Conservation (phyloP, 441 rosid species). For the Jatropha podagrica region DNA sequence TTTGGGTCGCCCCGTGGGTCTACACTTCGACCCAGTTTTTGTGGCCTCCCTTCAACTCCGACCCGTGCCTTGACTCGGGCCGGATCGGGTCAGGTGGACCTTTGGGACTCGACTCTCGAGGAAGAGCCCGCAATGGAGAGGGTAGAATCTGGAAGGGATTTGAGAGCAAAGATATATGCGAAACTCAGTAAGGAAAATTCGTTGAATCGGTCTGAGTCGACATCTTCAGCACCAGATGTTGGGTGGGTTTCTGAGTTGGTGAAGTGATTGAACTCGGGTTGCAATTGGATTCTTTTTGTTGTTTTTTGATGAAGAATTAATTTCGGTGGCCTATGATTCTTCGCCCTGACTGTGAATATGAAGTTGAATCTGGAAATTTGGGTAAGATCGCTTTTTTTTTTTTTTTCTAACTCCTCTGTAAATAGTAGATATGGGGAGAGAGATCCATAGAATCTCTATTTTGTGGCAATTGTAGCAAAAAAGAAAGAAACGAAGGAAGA, state of each 20-base stretch:
- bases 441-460: conserved; percentile 19
- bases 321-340: conserved; percentile 29
- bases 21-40: conserved; percentile 46
- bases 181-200: conserved; percentile 61
- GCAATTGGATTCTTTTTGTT: conserved; percentile 4
- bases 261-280: conserved; percentile 19
- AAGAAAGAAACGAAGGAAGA: not conserved
- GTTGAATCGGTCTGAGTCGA: conserved; percentile 31
- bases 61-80: conserved; percentile 26
- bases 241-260: conserved; percentile 84
- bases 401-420: conserved; percentile 16
- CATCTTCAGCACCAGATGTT: conserved; percentile 49
- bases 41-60: conserved; percentile 53
- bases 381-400: not conserved
- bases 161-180: conserved; percentile 59
- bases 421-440: conserved; percentile 27
- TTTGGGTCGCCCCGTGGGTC: conserved; percentile 47
- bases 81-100: conserved; percentile 28
- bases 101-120: conserved; percentile 42
- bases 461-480: not conserved
- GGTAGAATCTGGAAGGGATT: conserved; percentile 75
- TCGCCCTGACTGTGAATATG: conserved; percentile 31
- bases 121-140: conserved; percentile 79
- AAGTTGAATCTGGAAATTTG: conserved; percentile 21
- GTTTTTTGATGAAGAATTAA: not conserved